A percentile compares a stretch with the other conserved stretches of the same genome.
Conservation (phyloP, 371 early-diverging fungal genomes). For the Choanephora cucurbitarum region DNA sequence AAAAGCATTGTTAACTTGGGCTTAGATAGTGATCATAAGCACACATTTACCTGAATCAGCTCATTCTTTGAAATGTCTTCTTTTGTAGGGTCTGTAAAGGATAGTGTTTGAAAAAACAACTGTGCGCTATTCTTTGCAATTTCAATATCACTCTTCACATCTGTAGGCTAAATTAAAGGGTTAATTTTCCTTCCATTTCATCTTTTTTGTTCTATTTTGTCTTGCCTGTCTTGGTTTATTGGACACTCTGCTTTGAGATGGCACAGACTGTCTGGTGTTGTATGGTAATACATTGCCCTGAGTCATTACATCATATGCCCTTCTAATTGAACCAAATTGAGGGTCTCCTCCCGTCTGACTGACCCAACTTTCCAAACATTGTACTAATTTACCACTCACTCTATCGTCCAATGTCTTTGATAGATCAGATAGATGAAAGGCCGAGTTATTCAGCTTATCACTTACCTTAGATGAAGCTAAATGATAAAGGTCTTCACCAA, state of each 20-base stretch:
- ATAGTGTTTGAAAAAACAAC: conserved; percentile 48
- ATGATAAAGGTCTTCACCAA: conserved; percentile 41
- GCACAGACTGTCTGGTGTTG: conserved; percentile 6
- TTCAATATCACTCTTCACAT: conserved; percentile 31
- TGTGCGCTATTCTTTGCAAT: conserved; percentile 52
- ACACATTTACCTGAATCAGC: conserved; percentile 38
- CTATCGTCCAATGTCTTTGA: conserved; percentile 31
- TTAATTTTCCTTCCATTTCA: too few relatives aligned
- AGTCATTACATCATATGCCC: conserved; percentile 34
- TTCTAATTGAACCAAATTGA: conserved; percentile 30
- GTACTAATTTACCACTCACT: conserved; percentile 40
- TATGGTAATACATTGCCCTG: conserved; percentile 16
- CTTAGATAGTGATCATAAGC: neutral
- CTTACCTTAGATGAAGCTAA: conserved; percentile 38
- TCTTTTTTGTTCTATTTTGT: neutral
- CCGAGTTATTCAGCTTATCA: neutral
- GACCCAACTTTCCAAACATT: conserved; percentile 43
- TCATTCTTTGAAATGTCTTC: conserved; percentile 52
- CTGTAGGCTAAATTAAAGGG: conserved; percentile 10
- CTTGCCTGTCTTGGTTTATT: conserved; percentile 15
- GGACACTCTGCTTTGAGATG: conserved; percentile 1
- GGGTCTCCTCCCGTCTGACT: conserved; percentile 32
- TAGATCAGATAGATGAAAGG: too few relatives aligned
- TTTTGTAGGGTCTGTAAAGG: conserved; percentile 52
- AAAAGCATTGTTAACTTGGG: too few relatives aligned